A percentile compares a stretch with the other conserved stretches of the same genome.
These are phyloP conservation scores for Paecilomyces formosus DNA, from an alignment of 2,329 filamentous ascomycete species.

Conservation along the genomic window DNA sequence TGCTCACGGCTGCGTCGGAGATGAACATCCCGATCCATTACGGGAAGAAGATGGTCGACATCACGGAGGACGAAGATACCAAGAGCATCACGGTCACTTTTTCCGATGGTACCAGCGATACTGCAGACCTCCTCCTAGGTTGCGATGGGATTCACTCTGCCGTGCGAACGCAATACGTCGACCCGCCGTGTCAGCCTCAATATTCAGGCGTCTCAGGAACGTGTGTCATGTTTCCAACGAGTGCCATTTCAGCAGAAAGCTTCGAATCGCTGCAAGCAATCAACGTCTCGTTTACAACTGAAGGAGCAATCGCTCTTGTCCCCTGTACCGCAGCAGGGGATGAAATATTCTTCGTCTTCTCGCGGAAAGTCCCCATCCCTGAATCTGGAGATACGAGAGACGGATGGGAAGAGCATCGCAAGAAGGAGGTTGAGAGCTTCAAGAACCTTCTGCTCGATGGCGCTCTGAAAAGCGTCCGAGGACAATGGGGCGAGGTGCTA, in stretches of 20 bases:
- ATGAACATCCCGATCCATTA: conserved; percentile 16
- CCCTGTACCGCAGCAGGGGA: conserved; percentile 15
- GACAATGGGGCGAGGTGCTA: conserved; percentile 14
- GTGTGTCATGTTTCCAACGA: conserved; percentile 9
- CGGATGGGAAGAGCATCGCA: conserved; percentile 20
- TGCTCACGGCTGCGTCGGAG: conserved; percentile 12
- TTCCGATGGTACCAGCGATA: background rate
- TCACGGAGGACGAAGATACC: conserved; percentile 11
- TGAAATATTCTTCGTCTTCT: conserved; percentile 22
- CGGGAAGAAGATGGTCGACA: conserved; percentile 10
- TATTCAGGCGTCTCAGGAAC: conserved; percentile 24
- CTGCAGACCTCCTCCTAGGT: conserved; percentile 17
- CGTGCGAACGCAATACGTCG: conserved; percentile 24
- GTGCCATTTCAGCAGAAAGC: background rate
- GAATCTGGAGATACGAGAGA: conserved; percentile 11
- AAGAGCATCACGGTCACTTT: background rate
- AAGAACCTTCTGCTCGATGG: conserved; percentile 12
- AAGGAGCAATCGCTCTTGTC: conserved; percentile 17
- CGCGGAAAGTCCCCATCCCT: conserved; percentile 16
- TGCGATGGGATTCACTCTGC: conserved; percentile 34
- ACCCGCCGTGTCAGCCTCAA: conserved; percentile 17
- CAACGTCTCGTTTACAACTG: conserved; percentile 10
- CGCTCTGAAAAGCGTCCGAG: conserved; percentile 6
- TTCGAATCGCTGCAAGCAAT: conserved; percentile 2
- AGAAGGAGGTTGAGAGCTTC: conserved; percentile 16